Evolutionary conservation across 2,329 filamentous ascomycete species (phyloP).

Genomic region (Camillea tinctor): DNA sequence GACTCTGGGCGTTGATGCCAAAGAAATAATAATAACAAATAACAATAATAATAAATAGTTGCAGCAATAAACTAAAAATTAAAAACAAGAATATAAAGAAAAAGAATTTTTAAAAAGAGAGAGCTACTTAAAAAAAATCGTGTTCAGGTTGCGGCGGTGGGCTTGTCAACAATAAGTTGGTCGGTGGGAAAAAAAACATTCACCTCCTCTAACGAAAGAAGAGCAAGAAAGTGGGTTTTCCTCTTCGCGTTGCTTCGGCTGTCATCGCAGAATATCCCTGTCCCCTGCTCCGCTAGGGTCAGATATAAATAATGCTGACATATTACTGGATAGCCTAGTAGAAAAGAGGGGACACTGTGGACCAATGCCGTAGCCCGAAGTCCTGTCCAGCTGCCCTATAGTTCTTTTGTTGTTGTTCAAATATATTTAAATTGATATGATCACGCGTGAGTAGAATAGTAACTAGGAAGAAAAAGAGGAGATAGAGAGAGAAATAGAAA

Average conservation of each 20-base stretch:
- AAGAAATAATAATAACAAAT: background rate
- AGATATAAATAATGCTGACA: constrained; percentile 1
- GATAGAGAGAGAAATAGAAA: too few relatives aligned
- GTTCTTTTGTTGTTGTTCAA: background rate
- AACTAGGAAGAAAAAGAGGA: too few relatives aligned
- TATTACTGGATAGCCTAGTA: constrained; percentile 7
- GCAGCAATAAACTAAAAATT: too few relatives aligned
- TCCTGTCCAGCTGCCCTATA: background rate
- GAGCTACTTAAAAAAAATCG: background rate
- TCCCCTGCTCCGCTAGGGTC: constrained; percentile 8
- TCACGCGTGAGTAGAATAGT: too few relatives aligned
- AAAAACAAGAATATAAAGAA: too few relatives aligned
- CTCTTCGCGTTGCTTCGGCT: constrained; percentile 12
- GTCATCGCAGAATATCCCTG: constrained; percentile 17
- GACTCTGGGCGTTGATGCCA: background rate
- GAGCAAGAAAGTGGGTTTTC: background rate
- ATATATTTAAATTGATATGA: too few relatives aligned
- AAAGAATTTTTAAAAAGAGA: too few relatives aligned
- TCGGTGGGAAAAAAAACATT: background rate
- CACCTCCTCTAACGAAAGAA: background rate
- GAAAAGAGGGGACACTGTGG: constrained; percentile 3
- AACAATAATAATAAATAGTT: too few relatives aligned
- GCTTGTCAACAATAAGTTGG: constrained; percentile 8
- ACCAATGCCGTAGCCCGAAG: background rate
- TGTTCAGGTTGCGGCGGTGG: background rate